phyloP scores from a whole-genome alignment of 75 land plant genomes.

The Picea glauca region DNA sequence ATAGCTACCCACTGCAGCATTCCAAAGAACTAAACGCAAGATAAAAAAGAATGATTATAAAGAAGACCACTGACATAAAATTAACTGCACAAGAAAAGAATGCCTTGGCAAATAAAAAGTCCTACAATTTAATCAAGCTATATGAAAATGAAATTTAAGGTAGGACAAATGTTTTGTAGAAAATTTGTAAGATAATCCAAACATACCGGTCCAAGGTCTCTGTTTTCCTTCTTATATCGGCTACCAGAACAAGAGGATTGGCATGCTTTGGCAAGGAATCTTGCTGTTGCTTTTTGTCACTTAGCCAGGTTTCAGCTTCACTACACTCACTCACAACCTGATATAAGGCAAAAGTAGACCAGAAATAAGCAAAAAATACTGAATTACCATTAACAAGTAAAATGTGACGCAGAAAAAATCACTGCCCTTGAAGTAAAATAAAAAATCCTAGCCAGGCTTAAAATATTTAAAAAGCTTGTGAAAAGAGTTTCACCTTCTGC shows the following conservation, averaged over 20 bases:
- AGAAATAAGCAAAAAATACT: background rate
- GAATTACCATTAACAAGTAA: background rate
- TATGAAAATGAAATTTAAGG: background rate
- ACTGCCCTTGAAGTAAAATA: background rate
- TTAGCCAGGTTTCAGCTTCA: slow-evolving; percentile 81
- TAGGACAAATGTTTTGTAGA: background rate
- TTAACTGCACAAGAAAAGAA: background rate
- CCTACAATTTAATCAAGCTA: background rate
- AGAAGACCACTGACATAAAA: background rate
- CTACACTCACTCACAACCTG: slow-evolving; percentile 79
- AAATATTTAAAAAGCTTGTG: background rate
- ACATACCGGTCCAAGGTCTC: slow-evolving; percentile 80
- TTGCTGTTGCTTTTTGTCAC: slow-evolving; percentile 78
- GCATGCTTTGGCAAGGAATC: slow-evolving; percentile 66
- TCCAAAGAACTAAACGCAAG: too few species aligned
- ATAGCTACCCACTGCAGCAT: too few species aligned
- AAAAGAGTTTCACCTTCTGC: slow-evolving; percentile 34
- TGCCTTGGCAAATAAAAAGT: background rate
- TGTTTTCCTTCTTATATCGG: slow-evolving; percentile 70
- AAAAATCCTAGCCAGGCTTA: background rate
- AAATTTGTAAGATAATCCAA: background rate
- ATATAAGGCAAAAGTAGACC: background rate
- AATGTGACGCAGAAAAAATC: background rate
- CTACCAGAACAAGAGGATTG: slow-evolving; percentile 57
- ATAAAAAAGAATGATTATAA: background rate